Conservation (phyloP, 139 green algal genomes). For the Picochlorum sp. region DNA sequence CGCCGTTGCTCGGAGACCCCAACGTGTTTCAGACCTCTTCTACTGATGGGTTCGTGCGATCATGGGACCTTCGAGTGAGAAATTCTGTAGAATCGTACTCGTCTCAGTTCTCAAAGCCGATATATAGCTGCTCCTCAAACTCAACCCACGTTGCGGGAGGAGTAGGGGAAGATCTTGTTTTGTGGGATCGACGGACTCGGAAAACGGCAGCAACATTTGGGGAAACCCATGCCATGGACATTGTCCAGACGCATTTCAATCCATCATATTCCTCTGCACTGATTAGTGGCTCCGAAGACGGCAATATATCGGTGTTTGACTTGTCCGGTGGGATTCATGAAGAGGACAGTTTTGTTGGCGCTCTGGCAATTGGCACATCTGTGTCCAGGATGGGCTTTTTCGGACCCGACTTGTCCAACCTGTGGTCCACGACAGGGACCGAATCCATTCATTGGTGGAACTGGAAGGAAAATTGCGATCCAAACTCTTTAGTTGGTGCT, state of each 20-base stretch:
- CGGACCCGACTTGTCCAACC: slow-evolving; percentile 13
- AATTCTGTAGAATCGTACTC: slow-evolving; percentile 10
- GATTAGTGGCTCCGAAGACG: slow-evolving; percentile 54
- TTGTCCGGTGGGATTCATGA: slow-evolving; percentile 39
- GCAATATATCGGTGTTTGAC: slow-evolving; percentile 65
- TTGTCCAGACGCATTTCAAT: slow-evolving; percentile 50
- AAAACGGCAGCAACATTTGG: slow-evolving; percentile 38
- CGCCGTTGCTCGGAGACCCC: slow-evolving; percentile 14
- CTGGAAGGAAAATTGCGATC: slow-evolving; percentile 48
- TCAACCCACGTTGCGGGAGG: slow-evolving; percentile 51
- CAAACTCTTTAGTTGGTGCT: slow-evolving; percentile 33
- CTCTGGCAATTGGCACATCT: slow-evolving; percentile 59
- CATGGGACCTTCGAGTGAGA: slow-evolving; percentile 51
- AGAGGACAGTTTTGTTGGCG: slow-evolving; percentile 59
- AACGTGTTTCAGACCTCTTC: slow-evolving; percentile 43
- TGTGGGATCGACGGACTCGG: slow-evolving; percentile 60
- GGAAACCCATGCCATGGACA: slow-evolving; percentile 59
- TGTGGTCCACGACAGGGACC: slow-evolving; percentile 59
- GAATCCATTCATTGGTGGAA: slow-evolving; percentile 75
- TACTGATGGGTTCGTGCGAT: slow-evolving; percentile 46
- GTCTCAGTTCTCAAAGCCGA: slow-evolving; percentile 31
- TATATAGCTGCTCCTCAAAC: slow-evolving; percentile 25
- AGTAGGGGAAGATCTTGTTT: slow-evolving; percentile 51
- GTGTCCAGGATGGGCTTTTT: slow-evolving; percentile 65
- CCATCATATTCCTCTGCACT: slow-evolving; percentile 18